phyloP scores from a whole-genome alignment of 495 filamentous ascomycete species.

The Xylaria palmicola region DNA sequence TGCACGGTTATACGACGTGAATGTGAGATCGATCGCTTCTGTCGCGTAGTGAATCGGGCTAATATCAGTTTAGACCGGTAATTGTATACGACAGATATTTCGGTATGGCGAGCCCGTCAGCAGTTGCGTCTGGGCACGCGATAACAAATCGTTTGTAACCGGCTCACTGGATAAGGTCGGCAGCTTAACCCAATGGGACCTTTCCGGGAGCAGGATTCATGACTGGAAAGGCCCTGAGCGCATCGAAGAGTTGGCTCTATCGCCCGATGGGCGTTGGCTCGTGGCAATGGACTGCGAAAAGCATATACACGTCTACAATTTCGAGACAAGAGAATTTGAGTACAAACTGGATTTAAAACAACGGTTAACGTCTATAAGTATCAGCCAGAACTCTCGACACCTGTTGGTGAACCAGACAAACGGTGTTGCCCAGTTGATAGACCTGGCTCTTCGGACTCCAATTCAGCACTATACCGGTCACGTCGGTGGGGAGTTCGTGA shows the following conservation, averaged over 20 bases:
- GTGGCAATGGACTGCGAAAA: conserved; percentile 71
- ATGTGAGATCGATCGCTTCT: conserved; percentile 51
- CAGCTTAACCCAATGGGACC: conserved; percentile 68
- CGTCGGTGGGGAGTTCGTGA: conserved; percentile 68
- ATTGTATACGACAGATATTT: conserved; percentile 60
- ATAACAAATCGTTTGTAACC: conserved; percentile 75
- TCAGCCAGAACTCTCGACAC: conserved; percentile 74
- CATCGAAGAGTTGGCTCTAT: conserved; percentile 81
- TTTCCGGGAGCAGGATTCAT: conserved; percentile 54
- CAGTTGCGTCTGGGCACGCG: conserved; percentile 79
- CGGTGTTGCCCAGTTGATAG: conserved; percentile 71
- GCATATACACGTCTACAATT: conserved; percentile 80
- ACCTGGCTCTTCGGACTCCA: conserved; percentile 71
- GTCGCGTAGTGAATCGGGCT: conserved; percentile 10
- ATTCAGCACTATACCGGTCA: conserved; percentile 73
- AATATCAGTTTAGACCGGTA: conserved; percentile 60
- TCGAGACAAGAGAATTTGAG: conserved; percentile 66
- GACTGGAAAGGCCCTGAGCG: conserved; percentile 69
- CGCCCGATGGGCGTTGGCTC: conserved; percentile 72
- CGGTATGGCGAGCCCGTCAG: conserved; percentile 79
- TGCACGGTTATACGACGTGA: conserved; percentile 76
- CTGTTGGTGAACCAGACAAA: conserved; percentile 81
- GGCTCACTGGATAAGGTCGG: conserved; percentile 69
- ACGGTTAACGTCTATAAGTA: conserved; percentile 71
- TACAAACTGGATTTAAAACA: conserved; percentile 66